Evolutionary conservation across 2,329 filamentous ascomycete species (phyloP).

Genomic region (Drechslera avenae): DNA sequence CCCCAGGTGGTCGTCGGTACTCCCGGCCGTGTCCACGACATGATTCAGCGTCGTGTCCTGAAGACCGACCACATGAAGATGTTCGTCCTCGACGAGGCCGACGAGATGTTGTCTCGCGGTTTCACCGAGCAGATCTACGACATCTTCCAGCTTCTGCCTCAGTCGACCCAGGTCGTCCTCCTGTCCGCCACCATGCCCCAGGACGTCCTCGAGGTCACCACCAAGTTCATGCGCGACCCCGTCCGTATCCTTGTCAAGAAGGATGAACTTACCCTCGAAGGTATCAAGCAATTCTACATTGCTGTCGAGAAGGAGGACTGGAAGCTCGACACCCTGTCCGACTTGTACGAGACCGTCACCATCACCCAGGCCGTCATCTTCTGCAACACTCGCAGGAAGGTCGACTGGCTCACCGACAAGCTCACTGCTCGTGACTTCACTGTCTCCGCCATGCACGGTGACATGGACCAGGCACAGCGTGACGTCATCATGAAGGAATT

Average conservation of each 20-base stretch:
- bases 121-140: conserved; percentile 99
- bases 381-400: conserved; percentile 98
- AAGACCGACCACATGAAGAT: conserved; percentile 79
- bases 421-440: conserved; percentile 99
- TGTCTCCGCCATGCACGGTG: conserved; percentile 97
- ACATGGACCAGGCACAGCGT: conserved; percentile 98
- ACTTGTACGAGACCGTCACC: conserved; percentile 97
- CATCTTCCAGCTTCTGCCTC: conserved; percentile 94
- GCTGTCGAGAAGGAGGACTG: conserved; percentile 99
- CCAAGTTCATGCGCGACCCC: conserved; percentile 99
- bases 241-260: conserved; percentile 97
- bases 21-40: conserved; percentile 90
- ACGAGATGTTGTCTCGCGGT: conserved; percentile 85
- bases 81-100: conserved; percentile 76
- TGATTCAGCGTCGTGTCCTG: conserved; percentile 76
- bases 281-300: conserved; percentile 98
- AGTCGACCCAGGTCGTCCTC: conserved; percentile 96
- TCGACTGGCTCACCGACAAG: conserved; percentile 99
- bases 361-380: conserved; percentile 99
- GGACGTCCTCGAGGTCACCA: conserved; percentile 98
- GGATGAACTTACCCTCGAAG: conserved; percentile 96
- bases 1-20: conserved; percentile 98
- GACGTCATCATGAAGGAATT: conserved; percentile 99
- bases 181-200: conserved; percentile 96
- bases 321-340: conserved; percentile 98